Conservation (phyloP, 2,329 filamentous ascomycete species). For the Zopfia rhizophila region DNA sequence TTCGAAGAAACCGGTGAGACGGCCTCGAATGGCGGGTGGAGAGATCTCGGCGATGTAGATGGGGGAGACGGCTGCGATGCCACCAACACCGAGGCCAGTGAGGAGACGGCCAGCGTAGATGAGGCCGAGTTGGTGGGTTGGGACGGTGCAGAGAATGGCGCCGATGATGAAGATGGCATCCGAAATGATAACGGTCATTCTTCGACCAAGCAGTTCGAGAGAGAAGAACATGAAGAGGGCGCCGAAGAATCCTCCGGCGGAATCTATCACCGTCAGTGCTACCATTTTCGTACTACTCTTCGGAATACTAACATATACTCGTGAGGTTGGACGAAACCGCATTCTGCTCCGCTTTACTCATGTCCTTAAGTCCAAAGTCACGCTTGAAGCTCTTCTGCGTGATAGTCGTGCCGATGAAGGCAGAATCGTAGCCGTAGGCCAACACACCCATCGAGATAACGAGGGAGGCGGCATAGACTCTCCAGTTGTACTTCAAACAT, state of each 20-base stretch:
- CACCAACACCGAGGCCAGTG: slow-evolving; percentile 51
- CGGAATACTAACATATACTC: slow-evolving; percentile 45
- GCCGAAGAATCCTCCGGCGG: slow-evolving; percentile 65
- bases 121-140: slow-evolving; percentile 44
- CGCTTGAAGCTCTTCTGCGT: slow-evolving; percentile 59
- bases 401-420: slow-evolving; percentile 67
- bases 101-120: slow-evolving; percentile 57
- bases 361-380: slow-evolving; percentile 52
- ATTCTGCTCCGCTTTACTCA: slow-evolving; percentile 49
- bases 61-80: slow-evolving; percentile 49
- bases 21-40: slow-evolving; percentile 71
- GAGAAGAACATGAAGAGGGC: slow-evolving; percentile 59
- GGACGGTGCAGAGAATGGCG: slow-evolving; percentile 51
- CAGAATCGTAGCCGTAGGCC: slow-evolving; percentile 65
- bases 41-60: slow-evolving; percentile 55
- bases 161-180: slow-evolving; percentile 58
- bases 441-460: slow-evolving; percentile 60
- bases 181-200: slow-evolving; percentile 61
- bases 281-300: no score
- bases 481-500: slow-evolving; percentile 60
- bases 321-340: slow-evolving; percentile 61
- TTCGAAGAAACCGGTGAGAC: slow-evolving; percentile 73
- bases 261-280: slow-evolving; percentile 34
- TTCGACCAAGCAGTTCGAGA: slow-evolving; percentile 60
- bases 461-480: slow-evolving; percentile 60